Percentiles rank a stretch among this genome's conserved stretches.
Conservation (phyloP, 768 basidiomycete species). For the Rhodotorula sphaerocarpa region DNA sequence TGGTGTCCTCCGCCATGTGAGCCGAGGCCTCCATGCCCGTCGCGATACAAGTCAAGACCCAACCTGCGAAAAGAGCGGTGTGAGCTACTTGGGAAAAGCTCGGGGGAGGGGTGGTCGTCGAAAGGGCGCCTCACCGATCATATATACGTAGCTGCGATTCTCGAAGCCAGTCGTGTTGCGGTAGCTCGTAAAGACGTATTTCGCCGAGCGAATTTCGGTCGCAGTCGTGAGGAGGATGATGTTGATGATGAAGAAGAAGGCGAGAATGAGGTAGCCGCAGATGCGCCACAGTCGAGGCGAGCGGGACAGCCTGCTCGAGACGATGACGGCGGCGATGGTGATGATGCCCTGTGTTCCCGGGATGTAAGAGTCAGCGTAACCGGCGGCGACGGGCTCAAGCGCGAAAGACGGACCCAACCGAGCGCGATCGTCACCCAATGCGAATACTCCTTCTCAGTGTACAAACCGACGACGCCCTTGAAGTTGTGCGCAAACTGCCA, state of each 20-base stretch:
- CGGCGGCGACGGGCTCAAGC: too few relatives aligned
- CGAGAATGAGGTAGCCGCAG: slow-evolving; percentile 25
- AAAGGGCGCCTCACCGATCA: slow-evolving; percentile 37
- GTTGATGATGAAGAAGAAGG: slow-evolving; percentile 30
- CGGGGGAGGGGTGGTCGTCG: too few relatives aligned
- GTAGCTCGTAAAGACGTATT: slow-evolving; percentile 35
- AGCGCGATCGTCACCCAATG: slow-evolving; percentile 33
- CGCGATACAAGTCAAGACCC: slow-evolving; percentile 44
- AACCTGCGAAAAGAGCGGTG: slow-evolving; percentile 9
- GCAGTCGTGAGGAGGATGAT: slow-evolving; percentile 26
- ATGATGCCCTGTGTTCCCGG: slow-evolving; percentile 13
- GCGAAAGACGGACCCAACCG: slow-evolving; percentile 21
- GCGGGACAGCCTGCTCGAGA: slow-evolving; percentile 25
- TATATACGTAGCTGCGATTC: slow-evolving; percentile 42
- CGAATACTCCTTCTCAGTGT: slow-evolving; percentile 13
- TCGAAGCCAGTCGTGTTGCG: slow-evolving; percentile 34
- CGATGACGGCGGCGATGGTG: slow-evolving; percentile 24
- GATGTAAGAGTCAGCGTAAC: not conserved
- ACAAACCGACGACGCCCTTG: slow-evolving; percentile 32
- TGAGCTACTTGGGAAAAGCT: not conserved
- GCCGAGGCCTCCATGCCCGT: slow-evolving; percentile 46
- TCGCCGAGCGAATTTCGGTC: slow-evolving; percentile 25
- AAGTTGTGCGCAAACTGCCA: slow-evolving; percentile 37
- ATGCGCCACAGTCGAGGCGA: slow-evolving; percentile 36
- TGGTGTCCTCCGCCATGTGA: slow-evolving; percentile 47